Conservation (phyloP, 2,329 filamentous ascomycete genomes). For the Aureobasidium leucospermi region DNA sequence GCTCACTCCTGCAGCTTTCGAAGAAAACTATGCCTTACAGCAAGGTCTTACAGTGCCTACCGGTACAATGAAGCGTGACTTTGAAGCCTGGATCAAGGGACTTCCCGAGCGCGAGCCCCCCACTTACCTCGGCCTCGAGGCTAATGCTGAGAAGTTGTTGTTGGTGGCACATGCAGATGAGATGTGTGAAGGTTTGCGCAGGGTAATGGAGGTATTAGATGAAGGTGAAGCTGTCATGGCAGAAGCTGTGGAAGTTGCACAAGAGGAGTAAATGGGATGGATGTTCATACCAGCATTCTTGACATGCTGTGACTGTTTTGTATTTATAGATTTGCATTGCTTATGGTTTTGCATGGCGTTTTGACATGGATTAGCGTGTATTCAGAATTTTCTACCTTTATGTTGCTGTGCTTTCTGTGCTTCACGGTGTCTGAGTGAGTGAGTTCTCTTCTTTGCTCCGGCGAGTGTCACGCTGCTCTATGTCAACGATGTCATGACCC, state of each 20-base stretch:
- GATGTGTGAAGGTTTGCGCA: conserved; percentile 76
- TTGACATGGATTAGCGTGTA: too few species aligned
- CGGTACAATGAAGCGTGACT: conserved; percentile 76
- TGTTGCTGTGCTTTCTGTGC: too few species aligned
- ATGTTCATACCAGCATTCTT: too few species aligned
- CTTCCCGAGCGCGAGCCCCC: conserved; percentile 93
- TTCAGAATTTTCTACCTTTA: too few species aligned
- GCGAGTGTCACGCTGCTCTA: too few species aligned
- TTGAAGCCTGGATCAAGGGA: conserved; percentile 82
- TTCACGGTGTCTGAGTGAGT: too few species aligned
- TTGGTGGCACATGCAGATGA: conserved; percentile 80
- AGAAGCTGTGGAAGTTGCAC: conserved; percentile 7
- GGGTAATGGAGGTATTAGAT: conserved; percentile 80
- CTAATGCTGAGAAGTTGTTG: conserved; percentile 92
- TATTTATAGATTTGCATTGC: too few species aligned
- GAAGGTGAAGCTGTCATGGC: conserved; percentile 83
- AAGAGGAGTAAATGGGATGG: background rate
- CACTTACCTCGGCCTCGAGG: conserved; percentile 85
- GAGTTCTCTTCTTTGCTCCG: too few species aligned
- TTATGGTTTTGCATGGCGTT: too few species aligned
- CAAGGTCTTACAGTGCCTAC: conserved; percentile 60
- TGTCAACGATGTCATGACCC: too few species aligned
- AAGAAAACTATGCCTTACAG: conserved; percentile 75
- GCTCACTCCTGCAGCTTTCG: conserved; percentile 82
- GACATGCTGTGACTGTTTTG: too few species aligned